Evolutionary conservation across 495 filamentous ascomycete genomes (phyloP).

Genomic region (Hypoxylon cercidicola): DNA sequence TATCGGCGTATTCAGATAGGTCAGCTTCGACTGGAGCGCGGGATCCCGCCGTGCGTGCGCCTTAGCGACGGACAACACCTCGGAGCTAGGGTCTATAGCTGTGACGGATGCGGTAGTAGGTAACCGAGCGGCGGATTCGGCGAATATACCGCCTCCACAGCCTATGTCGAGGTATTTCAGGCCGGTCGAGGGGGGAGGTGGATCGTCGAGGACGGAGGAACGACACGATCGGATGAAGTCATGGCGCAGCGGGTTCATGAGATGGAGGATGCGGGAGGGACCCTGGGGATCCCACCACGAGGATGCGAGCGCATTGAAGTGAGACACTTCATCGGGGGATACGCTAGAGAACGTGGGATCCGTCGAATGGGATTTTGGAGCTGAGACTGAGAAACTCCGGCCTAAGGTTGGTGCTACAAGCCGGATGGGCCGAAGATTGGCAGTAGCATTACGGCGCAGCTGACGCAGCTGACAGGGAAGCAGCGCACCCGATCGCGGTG

Average conservation of each 20-base stretch:
- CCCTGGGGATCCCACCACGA: constrained; percentile 98
- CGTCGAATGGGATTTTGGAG: constrained; percentile 19
- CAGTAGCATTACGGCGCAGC: constrained; percentile 15
- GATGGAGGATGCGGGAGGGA: constrained; percentile 88
- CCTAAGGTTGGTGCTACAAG: constrained; percentile 3
- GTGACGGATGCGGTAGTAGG: constrained; percentile 72
- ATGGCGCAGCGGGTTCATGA: constrained; percentile 97
- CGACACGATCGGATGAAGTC: constrained; percentile 85
- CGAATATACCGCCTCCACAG: constrained; percentile 96
- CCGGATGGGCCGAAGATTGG: constrained; percentile 10
- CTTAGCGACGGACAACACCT: constrained; percentile 82
- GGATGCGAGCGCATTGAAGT: constrained; percentile 92
- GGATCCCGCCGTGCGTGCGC: constrained; percentile 76
- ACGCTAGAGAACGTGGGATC: constrained; percentile 69
- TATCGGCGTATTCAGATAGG: constrained; percentile 75
- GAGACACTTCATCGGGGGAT: constrained; percentile 85
- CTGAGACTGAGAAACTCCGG: constrained; percentile 30
- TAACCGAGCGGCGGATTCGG: constrained; percentile 87
- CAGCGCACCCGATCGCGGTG: constrained; percentile 12
- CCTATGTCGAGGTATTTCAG: constrained; percentile 89
- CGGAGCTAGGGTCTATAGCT: constrained; percentile 83
- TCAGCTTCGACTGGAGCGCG: constrained; percentile 67
- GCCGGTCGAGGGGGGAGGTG: constrained; percentile 27
- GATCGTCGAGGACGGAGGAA: constrained; percentile 53
- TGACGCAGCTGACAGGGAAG: constrained; percentile 27